Evolutionary conservation across 805 yeast species (phyloP).

Genomic region (Lipomyces mesembrius): DNA sequence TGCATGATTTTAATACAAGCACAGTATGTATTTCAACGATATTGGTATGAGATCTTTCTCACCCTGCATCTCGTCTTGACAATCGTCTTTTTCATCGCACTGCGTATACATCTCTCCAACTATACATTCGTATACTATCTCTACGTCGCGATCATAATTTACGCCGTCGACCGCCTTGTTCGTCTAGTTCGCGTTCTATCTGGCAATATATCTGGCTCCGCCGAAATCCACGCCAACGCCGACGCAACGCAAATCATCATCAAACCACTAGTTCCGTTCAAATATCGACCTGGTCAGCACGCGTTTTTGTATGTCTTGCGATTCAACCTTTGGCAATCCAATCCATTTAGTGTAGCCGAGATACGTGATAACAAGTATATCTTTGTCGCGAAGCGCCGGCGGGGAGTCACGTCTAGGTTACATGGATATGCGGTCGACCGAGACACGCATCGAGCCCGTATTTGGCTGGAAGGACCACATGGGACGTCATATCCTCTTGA

Average conservation of each 20-base stretch:
- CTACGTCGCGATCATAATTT: slow-evolving; percentile 55
- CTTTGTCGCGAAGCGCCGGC: slow-evolving; percentile 24
- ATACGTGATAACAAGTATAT: slow-evolving; percentile 8
- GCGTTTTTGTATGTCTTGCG: slow-evolving; percentile 33
- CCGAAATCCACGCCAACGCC: slow-evolving; percentile 39
- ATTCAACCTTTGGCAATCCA: slow-evolving; percentile 30
- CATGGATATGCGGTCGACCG: slow-evolving; percentile 16
- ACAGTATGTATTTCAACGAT: slow-evolving; percentile 56
- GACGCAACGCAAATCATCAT: slow-evolving; percentile 21
- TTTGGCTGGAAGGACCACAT: slow-evolving; percentile 64
- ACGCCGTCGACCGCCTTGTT: slow-evolving; percentile 68
- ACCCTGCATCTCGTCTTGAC: slow-evolving; percentile 62
- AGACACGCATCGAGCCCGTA: slow-evolving; percentile 23
- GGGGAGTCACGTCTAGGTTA: slow-evolving; percentile 19
- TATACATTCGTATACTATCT: slow-evolving; percentile 45
- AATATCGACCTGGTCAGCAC: slow-evolving; percentile 32
- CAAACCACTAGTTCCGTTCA: slow-evolving; percentile 16
- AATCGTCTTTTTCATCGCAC: slow-evolving; percentile 55
- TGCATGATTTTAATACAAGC: slow-evolving; percentile 56
- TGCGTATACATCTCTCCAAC: slow-evolving; percentile 58
- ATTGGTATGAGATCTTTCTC: slow-evolving; percentile 63
- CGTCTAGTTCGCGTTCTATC: slow-evolving; percentile 60
- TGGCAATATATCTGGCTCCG: slow-evolving; percentile 55
- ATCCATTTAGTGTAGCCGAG: slow-evolving; percentile 31
- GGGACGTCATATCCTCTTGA: slow-evolving; percentile 55